Percentiles rank a stretch among this genome's conserved stretches.
Evolutionary conservation across 352 stramenopile species (phyloP).

Genomic region (Phytopythium ostracodes): DNA sequence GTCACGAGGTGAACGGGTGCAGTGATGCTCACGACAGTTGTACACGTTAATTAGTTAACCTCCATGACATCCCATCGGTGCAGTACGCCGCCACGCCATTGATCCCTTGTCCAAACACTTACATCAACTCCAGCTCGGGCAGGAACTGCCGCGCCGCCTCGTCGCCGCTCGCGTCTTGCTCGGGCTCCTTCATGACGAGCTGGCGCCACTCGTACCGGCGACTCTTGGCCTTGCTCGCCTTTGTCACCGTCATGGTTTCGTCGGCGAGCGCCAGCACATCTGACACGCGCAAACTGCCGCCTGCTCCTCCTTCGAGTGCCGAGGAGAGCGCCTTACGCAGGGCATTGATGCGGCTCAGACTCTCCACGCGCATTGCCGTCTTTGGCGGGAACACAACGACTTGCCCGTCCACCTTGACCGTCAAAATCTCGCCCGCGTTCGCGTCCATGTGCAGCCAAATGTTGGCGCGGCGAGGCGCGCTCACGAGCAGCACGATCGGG

Average conservation of each 20-base stretch:
- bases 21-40: too few relatives aligned
- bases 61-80: too few relatives aligned
- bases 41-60: too few relatives aligned
- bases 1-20: too few relatives aligned
- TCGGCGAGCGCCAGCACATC: constrained; percentile 39
- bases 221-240: constrained; percentile 32
- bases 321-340: constrained; percentile 52
- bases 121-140: constrained; percentile 31
- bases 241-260: constrained; percentile 40
- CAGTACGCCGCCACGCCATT: too few relatives aligned
- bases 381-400: constrained; percentile 41
- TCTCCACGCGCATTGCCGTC: constrained; percentile 34
- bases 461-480: constrained; percentile 36
- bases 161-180: constrained; percentile 20
- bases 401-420: constrained; percentile 60
- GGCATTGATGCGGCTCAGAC: constrained; percentile 40
- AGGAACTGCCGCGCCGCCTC: constrained; percentile 28
- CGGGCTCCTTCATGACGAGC: constrained; percentile 32
- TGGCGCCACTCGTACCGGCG: constrained; percentile 45
- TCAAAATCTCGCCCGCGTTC: constrained; percentile 41
- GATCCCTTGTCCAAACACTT: not conserved
- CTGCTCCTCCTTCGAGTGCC: constrained; percentile 33
- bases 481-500: constrained; percentile 48
- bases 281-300: constrained; percentile 24
- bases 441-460: constrained; percentile 67